Evolutionary conservation across 2,329 filamentous ascomycete species (phyloP), one percentile per base, ranked within the genome.

Genomic region (Stenocarpella maydis): DNA sequence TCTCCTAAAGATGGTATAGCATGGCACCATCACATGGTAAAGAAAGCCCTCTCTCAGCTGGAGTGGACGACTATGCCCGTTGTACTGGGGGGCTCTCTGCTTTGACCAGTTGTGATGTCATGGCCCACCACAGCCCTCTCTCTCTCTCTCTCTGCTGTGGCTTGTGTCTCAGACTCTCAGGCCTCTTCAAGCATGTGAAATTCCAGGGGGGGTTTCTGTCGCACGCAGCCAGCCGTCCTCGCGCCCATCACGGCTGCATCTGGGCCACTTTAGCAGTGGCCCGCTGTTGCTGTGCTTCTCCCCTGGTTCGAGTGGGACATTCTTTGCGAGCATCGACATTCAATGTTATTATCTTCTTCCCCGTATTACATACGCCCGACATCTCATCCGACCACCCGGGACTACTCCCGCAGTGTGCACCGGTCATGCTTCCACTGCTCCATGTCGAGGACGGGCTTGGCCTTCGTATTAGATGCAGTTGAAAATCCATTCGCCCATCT

Each of bases 91-190:
- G 34, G 31, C 31, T 34, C 26, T 28, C 24, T 60, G 58, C 58
- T 49, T 19, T 63, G 43, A 63, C 58, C 26, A 60, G n/a, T 45
- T 34, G 54, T 53, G 43, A 69, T 65, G 64, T 67, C 64, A 67
- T 67, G 64, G 52, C 41, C 64, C 64, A 67, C 64, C 28, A 19
- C n/a, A 34, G 28, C n/a, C 17, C n/a, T 24, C 1, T 7, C 49
- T 31, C n/a, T n/a, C n/a, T n/a, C n/a, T n/a, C n/a, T n/a, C n/a
- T n/a, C n/a, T n/a, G n/a, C n/a, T n/a, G n/a, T n/a, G n/a, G n/a
- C n/a, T n/a, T n/a, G n/a, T n/a, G n/a, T n/a, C n/a, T n/a, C n/a
- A n/a, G n/a, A n/a, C n/a, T n/a, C n/a, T n/a, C n/a, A n/a, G n/a
- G n/a, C 3, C 4, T 12, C 26, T 45, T 9, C 14, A 47, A 31